Evolutionary conservation across 139 green algal species (phyloP), one percentile per base, ranked within the genome.

Genomic region (Trebouxia sp.): DNA sequence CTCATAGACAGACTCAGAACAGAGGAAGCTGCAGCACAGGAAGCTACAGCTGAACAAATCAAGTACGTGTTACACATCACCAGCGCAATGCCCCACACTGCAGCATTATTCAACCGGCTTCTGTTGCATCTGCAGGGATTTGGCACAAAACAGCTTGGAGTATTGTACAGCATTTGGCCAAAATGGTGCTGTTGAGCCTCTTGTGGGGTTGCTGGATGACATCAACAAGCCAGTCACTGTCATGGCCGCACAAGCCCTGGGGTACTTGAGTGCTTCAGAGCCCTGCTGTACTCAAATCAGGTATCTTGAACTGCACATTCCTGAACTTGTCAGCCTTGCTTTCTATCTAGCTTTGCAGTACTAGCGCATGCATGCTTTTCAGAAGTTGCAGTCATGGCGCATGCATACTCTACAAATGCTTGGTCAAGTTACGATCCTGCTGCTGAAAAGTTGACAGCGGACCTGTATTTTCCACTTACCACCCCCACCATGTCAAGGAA

Each of bases 11-110:
- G 43, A 55, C 24, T 77, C 39, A 38, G 69, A 22, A 41, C 69
- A 56, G 41, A 39, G 14, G 69, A 77, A n/a, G 42, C 26, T 26
- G 41, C 41, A 56, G 69, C 12, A 7, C 69, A 77, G n/a, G 37
- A 77, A 51, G 3, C 37, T 14, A 77, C 69, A 41, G 69, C 69
- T 56, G 69, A 77, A 24, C 37, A 77, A 41, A 77, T 77, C 12
- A 77, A 77, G 69, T 77, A 55, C 37, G 41, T 17, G 11, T 2
- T 37, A 3, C 26, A 58, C 50, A 58, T 58, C 50, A 28, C 20
- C 50, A 58, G 4, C 20, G 2, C 50, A 17, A 58, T 58, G 50
- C 20, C 50, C 22, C 26, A 22, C 26, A 28, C 20, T 2, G 26
- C 26, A 22, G 26, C 50, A 28, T 56, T 3, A 22, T 58, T 22